A percentile compares a stretch with the other conserved stretches of the same genome.
Evolutionary conservation across 1,284 basidiomycete genomes (phyloP).

Genomic region (Lentinula novae-zelandiae): DNA sequence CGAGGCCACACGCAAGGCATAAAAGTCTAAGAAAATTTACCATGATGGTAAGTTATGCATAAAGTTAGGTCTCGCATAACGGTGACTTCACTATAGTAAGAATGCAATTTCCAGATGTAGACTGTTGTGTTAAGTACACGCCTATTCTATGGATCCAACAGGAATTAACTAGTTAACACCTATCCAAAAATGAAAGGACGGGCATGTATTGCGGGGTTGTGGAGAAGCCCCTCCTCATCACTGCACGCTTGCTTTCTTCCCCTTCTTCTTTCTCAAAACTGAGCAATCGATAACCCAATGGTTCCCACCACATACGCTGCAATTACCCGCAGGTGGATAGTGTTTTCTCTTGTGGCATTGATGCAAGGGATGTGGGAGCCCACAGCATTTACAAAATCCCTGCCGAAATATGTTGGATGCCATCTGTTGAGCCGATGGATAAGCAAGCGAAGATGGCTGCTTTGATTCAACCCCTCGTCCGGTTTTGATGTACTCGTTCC

Average conservation of each 20-base stretch:
- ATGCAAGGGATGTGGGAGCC: background rate
- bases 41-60: no score
- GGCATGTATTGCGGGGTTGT: no score
- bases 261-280: background rate
- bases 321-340: background rate
- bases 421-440: background rate
- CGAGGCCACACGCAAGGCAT: no score
- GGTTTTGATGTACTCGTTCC: background rate
- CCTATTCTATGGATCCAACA: no score
- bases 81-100: no score
- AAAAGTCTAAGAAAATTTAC: no score
- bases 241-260: background rate
- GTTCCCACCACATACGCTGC: background rate
- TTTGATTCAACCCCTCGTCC: background rate
- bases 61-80: no score
- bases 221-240: no score
- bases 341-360: background rate
- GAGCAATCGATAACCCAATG: slow-evolving; percentile 2
- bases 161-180: no score
- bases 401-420: background rate
- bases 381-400: slow-evolving; percentile 2
- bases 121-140: no score
- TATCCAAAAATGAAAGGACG: no score
- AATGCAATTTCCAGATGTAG: no score
- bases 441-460: background rate